Evolutionary conservation across 2,329 filamentous ascomycete species (phyloP).

Genomic region (Arthrobotrys pseudoclavata): DNA sequence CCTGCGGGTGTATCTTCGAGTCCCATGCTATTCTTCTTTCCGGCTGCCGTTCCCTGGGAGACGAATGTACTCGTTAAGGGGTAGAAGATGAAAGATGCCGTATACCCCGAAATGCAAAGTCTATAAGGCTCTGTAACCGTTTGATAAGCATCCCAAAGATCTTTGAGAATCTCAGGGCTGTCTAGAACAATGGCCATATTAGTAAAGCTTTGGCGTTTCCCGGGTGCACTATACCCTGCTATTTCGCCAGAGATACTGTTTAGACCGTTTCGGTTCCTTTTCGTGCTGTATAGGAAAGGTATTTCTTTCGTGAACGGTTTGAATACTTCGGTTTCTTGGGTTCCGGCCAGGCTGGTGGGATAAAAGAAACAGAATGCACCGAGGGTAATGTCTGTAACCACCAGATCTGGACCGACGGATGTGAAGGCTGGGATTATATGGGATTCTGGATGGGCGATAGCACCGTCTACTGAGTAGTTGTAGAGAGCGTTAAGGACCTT

Average conservation of each 20-base stretch:
- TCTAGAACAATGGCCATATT: constrained; percentile 48
- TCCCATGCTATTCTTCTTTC: constrained; percentile 55
- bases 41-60: constrained; percentile 11
- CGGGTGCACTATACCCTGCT: constrained; percentile 27
- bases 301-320: constrained; percentile 49
- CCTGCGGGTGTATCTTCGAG: constrained; percentile 43
- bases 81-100: constrained; percentile 42
- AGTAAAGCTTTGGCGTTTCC: constrained; percentile 49
- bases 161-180: constrained; percentile 21
- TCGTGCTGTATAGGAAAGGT: constrained; percentile 13
- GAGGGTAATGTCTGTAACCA: constrained; percentile 17
- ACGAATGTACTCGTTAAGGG: constrained; percentile 44
- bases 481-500: constrained; percentile 35
- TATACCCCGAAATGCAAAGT: constrained; percentile 31
- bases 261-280: constrained; percentile 12
- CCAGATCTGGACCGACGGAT: constrained; percentile 32
- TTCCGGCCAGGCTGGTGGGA: constrained; percentile 3
- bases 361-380: constrained; percentile 52
- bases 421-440: constrained; percentile 50
- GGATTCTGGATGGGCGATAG: constrained; percentile 16
- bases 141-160: constrained; percentile 36
- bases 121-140: constrained; percentile 10
- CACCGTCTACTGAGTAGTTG: constrained; percentile 36
- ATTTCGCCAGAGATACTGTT: constrained; percentile 51
- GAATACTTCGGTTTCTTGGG: constrained; percentile 35